Evolutionary conservation across 345 rosid genomes (phyloP), one percentile per base, ranked within the genome.

Genomic region (Syzygium grande): DNA sequence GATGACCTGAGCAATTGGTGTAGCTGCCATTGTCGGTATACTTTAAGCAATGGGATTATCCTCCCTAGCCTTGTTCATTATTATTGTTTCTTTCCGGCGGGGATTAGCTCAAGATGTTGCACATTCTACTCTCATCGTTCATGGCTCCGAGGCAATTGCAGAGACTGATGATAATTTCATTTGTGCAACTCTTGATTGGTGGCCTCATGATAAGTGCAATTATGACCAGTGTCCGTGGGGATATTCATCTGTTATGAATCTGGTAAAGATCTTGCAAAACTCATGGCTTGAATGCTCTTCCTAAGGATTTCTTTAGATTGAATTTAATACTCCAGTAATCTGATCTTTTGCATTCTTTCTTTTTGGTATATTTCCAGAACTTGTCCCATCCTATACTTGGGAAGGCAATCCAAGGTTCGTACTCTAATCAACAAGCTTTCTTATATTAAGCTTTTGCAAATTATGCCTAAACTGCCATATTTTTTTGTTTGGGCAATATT

Each of bases 201-300:
- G 99, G 99, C 99, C 99, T 87, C 98, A 94, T 90, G 98, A 98
- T 86, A 98, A 98, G 92, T 98, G 99, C 88, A 91, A 97, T 92
- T 98, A 98, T 91, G 83, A 95, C 51, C 96, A 94, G 51, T 98
- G 99, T 88, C 99, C 99, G 4, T 98, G 99, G 99, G 95, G 94
- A 29, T 91, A 96, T 91, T 88, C 99, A 84, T 98, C 99, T 58
- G 98, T 86, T 15, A 90, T 91, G 73, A 96, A 96, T 91, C 89
- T 98, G 97, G 99, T 94, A 92, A 89, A 49, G 93, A 51, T 38
- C 53, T 53, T 52, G 52, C 61, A 12, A 41, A 5, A 9, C 22
- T 86, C 54, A 52, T 4, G 83, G 83, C 83, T 73, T 38, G 49
- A 38, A 73, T 73, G 2, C 27, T 73, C 14, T 73, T 0, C 83